These are phyloP conservation scores for Amorphotheca resinae DNA, from an alignment of 495 filamentous ascomycete species.

Conservation along the genomic window DNA sequence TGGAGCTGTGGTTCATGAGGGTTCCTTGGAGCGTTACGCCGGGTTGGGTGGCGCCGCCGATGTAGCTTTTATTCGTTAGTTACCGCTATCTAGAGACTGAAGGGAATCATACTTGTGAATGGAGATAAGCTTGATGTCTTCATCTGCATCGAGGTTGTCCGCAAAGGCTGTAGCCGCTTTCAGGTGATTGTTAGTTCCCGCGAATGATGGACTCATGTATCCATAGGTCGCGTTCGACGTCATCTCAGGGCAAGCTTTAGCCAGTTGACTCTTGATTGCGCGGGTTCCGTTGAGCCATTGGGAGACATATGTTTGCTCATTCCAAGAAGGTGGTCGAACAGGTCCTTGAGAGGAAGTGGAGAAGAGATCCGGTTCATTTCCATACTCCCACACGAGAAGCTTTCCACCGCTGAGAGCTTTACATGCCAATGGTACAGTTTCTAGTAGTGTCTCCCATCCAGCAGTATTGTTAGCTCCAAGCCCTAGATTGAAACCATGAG, in stretches of 20 bases:
- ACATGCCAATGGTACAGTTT: slow-evolving; percentile 46
- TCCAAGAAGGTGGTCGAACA: slow-evolving; percentile 41
- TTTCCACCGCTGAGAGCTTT: slow-evolving; percentile 36
- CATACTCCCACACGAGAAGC: slow-evolving; percentile 47
- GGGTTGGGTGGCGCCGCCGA: slow-evolving; percentile 45
- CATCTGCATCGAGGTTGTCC: slow-evolving; percentile 36
- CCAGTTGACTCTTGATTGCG: slow-evolving; percentile 35
- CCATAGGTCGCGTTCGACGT: slow-evolving; percentile 28
- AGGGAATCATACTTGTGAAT: slow-evolving; percentile 44
- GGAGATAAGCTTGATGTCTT: slow-evolving; percentile 43
- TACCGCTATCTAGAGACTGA: neutral
- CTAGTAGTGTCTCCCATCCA: slow-evolving; percentile 38
- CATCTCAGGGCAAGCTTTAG: slow-evolving; percentile 39
- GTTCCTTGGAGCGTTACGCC: slow-evolving; percentile 54
- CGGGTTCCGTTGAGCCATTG: slow-evolving; percentile 48
- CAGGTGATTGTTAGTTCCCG: slow-evolving; percentile 39
- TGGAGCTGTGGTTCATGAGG: slow-evolving; percentile 53
- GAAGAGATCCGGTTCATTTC: slow-evolving; percentile 58
- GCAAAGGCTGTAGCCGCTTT: slow-evolving; percentile 38
- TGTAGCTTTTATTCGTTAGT: slow-evolving; percentile 37
- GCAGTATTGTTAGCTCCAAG: slow-evolving; percentile 40
- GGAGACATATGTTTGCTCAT: slow-evolving; percentile 42
- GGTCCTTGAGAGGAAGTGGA: slow-evolving; percentile 39
- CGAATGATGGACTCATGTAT: slow-evolving; percentile 51
- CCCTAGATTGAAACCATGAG: slow-evolving; percentile 49